phyloP scores from a whole-genome alignment of 2,329 filamentous ascomycete genomes.

The Tetracladium maxilliforme region DNA sequence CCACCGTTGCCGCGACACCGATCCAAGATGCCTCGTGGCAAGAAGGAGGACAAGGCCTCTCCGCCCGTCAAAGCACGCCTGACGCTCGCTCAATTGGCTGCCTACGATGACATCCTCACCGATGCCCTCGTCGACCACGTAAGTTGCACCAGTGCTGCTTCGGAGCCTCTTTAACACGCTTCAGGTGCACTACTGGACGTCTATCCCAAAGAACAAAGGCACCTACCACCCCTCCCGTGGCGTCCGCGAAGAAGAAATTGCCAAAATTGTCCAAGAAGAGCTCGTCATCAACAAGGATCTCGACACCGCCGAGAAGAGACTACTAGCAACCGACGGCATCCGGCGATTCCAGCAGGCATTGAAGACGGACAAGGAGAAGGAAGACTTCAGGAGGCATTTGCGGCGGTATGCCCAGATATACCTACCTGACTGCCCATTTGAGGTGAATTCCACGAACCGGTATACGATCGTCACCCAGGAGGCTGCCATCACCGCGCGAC shows the following conservation, averaged over 20 bases:
- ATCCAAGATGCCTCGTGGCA: neutral
- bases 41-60: constrained; percentile 17
- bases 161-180: constrained; percentile 4
- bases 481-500: constrained; percentile 71
- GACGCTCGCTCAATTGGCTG: constrained; percentile 74
- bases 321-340: constrained; percentile 61
- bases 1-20: neutral
- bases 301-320: constrained; percentile 51
- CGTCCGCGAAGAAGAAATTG: constrained; percentile 49
- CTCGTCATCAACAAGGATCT: constrained; percentile 64
- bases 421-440: constrained; percentile 84
- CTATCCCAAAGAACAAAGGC: constrained; percentile 82
- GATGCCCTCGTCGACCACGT: constrained; percentile 93
- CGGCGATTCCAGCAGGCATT: constrained; percentile 55
- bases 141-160: constrained; percentile 24
- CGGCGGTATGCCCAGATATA: constrained; percentile 89
- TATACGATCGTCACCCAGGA: constrained; percentile 89
- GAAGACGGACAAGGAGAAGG: constrained; percentile 63
- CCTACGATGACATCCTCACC: constrained; percentile 91
- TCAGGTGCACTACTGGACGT: constrained; percentile 92
- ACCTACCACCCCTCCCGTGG: constrained; percentile 77
- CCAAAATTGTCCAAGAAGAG: constrained; percentile 44
- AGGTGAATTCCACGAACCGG: constrained; percentile 84
- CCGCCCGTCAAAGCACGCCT: constrained; percentile 53
- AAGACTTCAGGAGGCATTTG: constrained; percentile 75